These are phyloP conservation scores for Penicillium decumbens DNA, from an alignment of 2,329 filamentous ascomycete species.

Conservation along the genomic window DNA sequence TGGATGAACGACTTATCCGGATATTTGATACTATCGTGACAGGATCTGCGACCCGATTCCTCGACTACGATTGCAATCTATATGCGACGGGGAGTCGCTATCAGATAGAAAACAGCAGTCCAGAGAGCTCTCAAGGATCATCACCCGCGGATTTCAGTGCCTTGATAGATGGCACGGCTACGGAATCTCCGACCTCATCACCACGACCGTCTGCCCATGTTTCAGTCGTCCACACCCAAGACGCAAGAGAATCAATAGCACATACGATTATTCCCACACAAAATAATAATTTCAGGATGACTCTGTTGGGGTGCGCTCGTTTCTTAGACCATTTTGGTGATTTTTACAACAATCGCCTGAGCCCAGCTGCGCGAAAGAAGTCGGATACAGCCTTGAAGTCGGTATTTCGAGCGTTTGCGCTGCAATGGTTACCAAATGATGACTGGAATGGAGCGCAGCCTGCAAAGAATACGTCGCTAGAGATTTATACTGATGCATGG, in stretches of 20 bases:
- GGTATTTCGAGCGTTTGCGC: slow-evolving; percentile 15
- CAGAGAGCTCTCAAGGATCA: background rate
- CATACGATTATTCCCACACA: background rate
- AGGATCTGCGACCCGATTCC: slow-evolving; percentile 16
- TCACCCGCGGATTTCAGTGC: background rate
- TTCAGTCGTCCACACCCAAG: background rate
- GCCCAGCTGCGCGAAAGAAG: slow-evolving; percentile 5
- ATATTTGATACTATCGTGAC: slow-evolving; percentile 23
- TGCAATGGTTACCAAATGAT: slow-evolving; percentile 15
- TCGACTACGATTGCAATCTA: slow-evolving; percentile 21
- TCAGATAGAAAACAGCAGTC: slow-evolving; percentile 8
- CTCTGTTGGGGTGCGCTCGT: slow-evolving; percentile 16
- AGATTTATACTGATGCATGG: slow-evolving; percentile 19
- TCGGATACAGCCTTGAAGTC: slow-evolving; percentile 21
- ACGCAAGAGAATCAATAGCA: background rate
- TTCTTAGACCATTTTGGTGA: slow-evolving; percentile 25
- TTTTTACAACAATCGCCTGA: slow-evolving; percentile 20
- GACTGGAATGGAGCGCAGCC: background rate
- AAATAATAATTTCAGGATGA: slow-evolving; percentile 8
- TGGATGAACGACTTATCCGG: slow-evolving; percentile 14
- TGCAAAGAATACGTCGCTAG: background rate
- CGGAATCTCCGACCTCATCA: background rate
- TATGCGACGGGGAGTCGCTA: slow-evolving; percentile 16
- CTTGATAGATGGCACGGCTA: background rate
- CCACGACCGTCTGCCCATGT: background rate